Conservation (phyloP, 192 early-diverging fungal species). For the Funneliformis geosporum region DNA sequence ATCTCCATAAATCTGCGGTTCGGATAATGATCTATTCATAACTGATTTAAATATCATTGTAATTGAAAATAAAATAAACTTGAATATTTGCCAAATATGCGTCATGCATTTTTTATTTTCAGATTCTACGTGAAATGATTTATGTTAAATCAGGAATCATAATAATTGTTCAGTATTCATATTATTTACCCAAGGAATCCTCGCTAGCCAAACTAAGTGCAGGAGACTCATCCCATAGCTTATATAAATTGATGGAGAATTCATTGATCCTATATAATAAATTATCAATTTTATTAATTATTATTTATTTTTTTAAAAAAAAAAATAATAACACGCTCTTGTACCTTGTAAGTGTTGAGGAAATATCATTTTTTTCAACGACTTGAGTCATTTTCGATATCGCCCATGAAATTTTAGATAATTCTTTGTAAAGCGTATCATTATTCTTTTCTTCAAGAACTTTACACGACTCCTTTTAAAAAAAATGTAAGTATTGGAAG, state of each 20-base stretch:
- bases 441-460: neutral
- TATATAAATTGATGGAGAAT: slow-evolving; percentile 1
- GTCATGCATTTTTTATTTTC: slow-evolving; percentile 33
- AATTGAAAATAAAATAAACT: slow-evolving; percentile 49
- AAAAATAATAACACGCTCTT: no score
- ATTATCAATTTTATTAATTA: no score
- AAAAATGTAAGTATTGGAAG: neutral
- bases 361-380: neutral
- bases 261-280: slow-evolving; percentile 15
- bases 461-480: slow-evolving; percentile 11
- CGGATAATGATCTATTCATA: slow-evolving; percentile 36
- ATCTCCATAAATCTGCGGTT: slow-evolving; percentile 27
- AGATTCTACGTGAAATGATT: neutral
- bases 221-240: slow-evolving; percentile 16
- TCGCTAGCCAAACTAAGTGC: neutral
- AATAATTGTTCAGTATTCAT: neutral
- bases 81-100: slow-evolving; percentile 51
- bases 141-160: no score
- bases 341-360: neutral
- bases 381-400: slow-evolving; percentile 5
- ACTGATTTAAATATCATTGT: slow-evolving; percentile 51
- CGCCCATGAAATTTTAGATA: neutral
- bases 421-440: neutral
- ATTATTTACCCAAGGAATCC: neutral
- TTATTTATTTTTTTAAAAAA: no score